phyloP scores from a whole-genome alignment of 352 stramenopile genomes.

The Globisporangium spinosum region DNA sequence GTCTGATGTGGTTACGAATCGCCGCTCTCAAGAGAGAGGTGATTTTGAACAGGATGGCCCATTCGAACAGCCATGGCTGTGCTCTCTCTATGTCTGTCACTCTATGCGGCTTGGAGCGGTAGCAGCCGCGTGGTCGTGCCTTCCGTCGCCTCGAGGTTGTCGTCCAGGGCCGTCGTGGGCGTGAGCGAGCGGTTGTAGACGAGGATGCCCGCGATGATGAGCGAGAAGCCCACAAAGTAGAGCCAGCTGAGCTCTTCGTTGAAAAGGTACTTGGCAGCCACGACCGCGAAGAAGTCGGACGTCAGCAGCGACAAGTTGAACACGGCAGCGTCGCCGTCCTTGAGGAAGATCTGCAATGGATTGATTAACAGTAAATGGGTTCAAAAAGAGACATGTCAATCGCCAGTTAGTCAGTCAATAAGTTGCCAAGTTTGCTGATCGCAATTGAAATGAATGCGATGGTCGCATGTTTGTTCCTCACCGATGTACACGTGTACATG shows the following conservation, averaged over 20 bases:
- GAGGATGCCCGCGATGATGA: conserved; percentile 69
- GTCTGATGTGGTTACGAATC: neutral
- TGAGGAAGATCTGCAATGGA: conserved; percentile 49
- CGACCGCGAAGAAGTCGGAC: conserved; percentile 94
- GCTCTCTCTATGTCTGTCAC: neutral
- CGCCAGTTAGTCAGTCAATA: neutral
- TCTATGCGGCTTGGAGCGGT: neutral
- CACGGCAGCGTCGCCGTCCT: conserved; percentile 89
- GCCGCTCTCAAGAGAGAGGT: neutral
- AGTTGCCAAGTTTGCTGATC: neutral
- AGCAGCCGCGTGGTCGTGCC: conserved; percentile 24
- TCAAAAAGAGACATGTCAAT: conserved; percentile 6
- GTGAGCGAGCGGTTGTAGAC: conserved; percentile 68
- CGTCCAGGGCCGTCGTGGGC: conserved; percentile 37
- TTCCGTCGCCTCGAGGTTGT: conserved; percentile 29
- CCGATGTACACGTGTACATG: conserved; percentile 90
- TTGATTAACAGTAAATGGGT: conserved; percentile 1
- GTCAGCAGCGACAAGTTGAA: conserved; percentile 97
- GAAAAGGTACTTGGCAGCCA: conserved; percentile 88
- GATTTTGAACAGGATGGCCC: neutral
- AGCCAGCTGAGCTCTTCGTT: conserved; percentile 63
- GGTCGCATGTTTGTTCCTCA: conserved; percentile 20
- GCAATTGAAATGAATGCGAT: neutral
- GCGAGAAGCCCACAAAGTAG: conserved; percentile 87
- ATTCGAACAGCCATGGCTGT: neutral